Conservation (phyloP, 345 rosid genomes). For the Euphorbia peplus region DNA sequence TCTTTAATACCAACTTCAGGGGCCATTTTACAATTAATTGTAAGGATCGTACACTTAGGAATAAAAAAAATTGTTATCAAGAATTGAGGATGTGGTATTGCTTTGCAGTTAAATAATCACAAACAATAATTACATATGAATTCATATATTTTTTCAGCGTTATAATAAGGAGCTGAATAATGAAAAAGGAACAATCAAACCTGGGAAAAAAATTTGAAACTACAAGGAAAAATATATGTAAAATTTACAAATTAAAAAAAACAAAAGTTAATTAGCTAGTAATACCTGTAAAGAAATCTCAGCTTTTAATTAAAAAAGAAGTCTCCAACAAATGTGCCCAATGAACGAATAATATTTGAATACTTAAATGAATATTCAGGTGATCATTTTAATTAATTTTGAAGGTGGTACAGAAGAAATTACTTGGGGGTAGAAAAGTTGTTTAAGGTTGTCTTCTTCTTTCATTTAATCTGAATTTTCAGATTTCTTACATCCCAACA, state of each 20-base stretch:
- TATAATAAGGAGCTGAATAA: too few relatives aligned
- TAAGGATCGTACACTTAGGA: too few relatives aligned
- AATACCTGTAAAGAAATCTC: background rate
- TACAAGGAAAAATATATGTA: background rate
- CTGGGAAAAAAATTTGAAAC: background rate
- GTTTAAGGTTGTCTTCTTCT: background rate
- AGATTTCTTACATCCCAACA: background rate
- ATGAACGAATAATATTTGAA: background rate
- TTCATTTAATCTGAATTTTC: background rate
- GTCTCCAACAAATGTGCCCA: background rate
- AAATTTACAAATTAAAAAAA: background rate
- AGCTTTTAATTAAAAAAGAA: too few relatives aligned
- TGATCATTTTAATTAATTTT: background rate
- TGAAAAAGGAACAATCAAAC: too few relatives aligned
- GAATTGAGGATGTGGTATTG: background rate
- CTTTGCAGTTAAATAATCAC: too few relatives aligned
- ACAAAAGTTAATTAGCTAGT: too few relatives aligned
- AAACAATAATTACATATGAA: too few relatives aligned
- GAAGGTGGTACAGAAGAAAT: background rate
- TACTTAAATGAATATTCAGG: background rate
- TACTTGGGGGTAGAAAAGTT: background rate
- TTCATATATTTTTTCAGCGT: too few relatives aligned
- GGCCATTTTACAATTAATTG: too few relatives aligned
- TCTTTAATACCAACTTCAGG: too few relatives aligned
- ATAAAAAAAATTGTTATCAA: background rate